Evolutionary conservation across 106 monocot species (phyloP).

Genomic region (Apostasia shenzhenica): DNA sequence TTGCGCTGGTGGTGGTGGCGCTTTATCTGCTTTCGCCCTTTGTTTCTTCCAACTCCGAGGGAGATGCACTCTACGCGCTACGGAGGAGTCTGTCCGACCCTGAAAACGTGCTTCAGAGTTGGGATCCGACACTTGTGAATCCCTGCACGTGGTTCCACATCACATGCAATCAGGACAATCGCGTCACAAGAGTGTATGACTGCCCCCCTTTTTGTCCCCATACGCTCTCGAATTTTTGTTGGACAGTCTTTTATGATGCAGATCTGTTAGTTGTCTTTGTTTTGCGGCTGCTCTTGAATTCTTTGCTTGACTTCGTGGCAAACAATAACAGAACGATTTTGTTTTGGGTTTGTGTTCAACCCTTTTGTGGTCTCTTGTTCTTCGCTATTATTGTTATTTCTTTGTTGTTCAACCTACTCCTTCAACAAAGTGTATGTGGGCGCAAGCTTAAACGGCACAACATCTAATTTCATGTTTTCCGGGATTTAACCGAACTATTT

Average conservation of each 20-base stretch:
- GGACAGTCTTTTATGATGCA: background rate
- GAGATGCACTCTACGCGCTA: slow-evolving; percentile 76
- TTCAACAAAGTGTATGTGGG: no score
- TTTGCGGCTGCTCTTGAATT: background rate
- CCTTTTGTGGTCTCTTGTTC: no score
- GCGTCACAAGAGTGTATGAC: slow-evolving; percentile 72
- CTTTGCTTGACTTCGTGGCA: background rate
- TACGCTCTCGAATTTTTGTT: no score
- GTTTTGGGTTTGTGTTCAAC: no score
- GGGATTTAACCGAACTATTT: no score
- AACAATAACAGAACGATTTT: no score
- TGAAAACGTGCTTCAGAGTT: slow-evolving; percentile 73
- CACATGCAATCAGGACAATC: slow-evolving; percentile 86
- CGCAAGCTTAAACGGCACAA: no score
- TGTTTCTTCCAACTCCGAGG: slow-evolving; percentile 62
- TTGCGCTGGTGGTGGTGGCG: background rate
- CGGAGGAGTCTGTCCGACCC: slow-evolving; percentile 62
- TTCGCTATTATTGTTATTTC: no score
- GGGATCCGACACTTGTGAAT: slow-evolving; percentile 92
- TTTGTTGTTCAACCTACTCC: no score
- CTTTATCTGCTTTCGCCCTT: slow-evolving; percentile 6
- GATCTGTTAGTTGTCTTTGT: background rate
- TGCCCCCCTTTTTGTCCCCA: background rate
- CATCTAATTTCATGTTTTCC: no score
- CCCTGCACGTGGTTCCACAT: slow-evolving; percentile 96